Conservation (phyloP, 2,329 filamentous ascomycete species). For the Coniochaeta prunicola region DNA sequence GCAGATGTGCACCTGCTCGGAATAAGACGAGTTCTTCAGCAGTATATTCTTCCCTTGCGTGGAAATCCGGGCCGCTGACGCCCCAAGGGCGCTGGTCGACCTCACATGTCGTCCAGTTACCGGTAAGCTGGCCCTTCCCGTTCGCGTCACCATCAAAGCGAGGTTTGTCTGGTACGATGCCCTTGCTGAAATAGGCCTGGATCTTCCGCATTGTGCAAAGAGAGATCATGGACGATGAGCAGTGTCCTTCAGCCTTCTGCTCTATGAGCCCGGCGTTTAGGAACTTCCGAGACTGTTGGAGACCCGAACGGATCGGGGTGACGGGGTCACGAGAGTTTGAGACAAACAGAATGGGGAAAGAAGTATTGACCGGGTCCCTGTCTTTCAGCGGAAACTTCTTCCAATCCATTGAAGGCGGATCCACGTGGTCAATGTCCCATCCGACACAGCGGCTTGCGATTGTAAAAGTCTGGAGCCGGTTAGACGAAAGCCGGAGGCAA, state of each 20-base stretch:
- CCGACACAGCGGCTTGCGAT: slow-evolving; percentile 12
- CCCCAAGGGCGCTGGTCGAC: slow-evolving; percentile 7
- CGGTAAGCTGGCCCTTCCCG: slow-evolving; percentile 1
- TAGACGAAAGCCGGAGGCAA: background rate
- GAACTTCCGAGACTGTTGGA: slow-evolving; percentile 30
- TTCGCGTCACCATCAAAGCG: background rate
- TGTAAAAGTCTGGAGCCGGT: slow-evolving; percentile 5
- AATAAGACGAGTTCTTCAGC: background rate
- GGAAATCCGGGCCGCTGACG: background rate
- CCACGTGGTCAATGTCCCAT: slow-evolving; percentile 24
- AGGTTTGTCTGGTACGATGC: slow-evolving; percentile 23
- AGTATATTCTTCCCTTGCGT: background rate
- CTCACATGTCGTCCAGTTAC: slow-evolving; percentile 12
- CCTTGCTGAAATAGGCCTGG: slow-evolving; percentile 25
- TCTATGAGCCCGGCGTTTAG: slow-evolving; percentile 27
- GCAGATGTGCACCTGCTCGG: background rate
- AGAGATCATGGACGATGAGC: slow-evolving; percentile 24
- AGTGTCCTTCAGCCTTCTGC: slow-evolving; percentile 27
- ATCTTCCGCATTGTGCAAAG: slow-evolving; percentile 26
- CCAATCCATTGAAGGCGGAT: slow-evolving; percentile 18
- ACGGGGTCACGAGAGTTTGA: slow-evolving; percentile 53
- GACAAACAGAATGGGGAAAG: slow-evolving; percentile 49
- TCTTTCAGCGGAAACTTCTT: slow-evolving; percentile 19
- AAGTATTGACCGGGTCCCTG: slow-evolving; percentile 29
- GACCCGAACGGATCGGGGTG: slow-evolving; percentile 43